Evolutionary conservation across 345 rosid species (phyloP).

Genomic region (Eucalyptus melliodora): DNA sequence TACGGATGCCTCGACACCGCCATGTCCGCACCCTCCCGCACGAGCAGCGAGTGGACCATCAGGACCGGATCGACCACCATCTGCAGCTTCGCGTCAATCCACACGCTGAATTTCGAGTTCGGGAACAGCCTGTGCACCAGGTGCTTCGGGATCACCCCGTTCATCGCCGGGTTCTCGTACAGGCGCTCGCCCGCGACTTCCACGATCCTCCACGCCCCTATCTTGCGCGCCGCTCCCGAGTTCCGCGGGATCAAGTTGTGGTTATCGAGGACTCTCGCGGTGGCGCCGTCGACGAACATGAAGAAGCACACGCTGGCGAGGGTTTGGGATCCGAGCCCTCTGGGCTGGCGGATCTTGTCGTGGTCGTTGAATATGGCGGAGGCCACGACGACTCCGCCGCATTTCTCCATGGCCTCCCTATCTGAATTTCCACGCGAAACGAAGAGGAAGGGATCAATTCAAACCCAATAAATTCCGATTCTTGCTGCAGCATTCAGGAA

Average conservation of each 20-base stretch:
- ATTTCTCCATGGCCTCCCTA: conserved; percentile 63
- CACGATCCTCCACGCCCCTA: conserved; percentile 72
- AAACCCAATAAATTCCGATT: background rate
- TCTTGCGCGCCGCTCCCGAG: background rate
- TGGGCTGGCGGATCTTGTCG: conserved; percentile 84
- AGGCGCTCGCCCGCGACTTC: conserved; percentile 18
- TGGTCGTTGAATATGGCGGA: conserved; percentile 89
- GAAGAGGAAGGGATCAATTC: background rate
- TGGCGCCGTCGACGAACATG: conserved; percentile 73
- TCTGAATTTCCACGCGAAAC: conserved; percentile 23
- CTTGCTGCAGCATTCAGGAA: background rate
- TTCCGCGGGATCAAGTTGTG: conserved; percentile 27
- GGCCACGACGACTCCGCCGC: conserved; percentile 58
- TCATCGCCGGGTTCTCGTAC: conserved; percentile 76
- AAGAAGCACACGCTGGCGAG: conserved; percentile 51
- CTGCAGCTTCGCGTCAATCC: conserved; percentile 89
- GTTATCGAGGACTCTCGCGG: conserved; percentile 28
- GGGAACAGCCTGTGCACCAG: conserved; percentile 77
- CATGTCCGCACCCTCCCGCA: conserved; percentile 41
- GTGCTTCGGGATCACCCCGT: conserved; percentile 80
- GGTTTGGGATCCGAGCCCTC: conserved; percentile 67
- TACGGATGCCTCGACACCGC: conserved; percentile 77
- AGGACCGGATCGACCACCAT: conserved; percentile 70
- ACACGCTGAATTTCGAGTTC: conserved; percentile 69
- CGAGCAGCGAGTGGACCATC: conserved; percentile 57